These are phyloP conservation scores for Clitopilus passeckerianus DNA, from an alignment of 768 basidiomycete species.

Conservation along the genomic window DNA sequence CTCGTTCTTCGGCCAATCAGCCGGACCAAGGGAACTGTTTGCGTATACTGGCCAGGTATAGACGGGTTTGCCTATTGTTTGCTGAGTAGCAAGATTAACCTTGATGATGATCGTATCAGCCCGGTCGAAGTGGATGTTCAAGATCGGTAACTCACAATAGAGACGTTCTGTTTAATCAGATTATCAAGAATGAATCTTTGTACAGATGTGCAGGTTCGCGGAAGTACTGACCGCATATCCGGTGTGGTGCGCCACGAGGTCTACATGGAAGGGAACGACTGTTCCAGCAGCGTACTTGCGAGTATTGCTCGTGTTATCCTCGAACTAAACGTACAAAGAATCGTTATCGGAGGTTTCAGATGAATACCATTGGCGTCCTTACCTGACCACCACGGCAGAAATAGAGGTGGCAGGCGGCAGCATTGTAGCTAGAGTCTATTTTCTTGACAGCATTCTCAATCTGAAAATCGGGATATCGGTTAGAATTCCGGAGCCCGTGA, in stretches of 20 bases:
- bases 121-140: background rate
- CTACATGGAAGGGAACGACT: conserved; percentile 23
- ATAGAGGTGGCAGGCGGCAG: conserved; percentile 26
- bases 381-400: conserved; percentile 29
- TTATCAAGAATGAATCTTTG: background rate
- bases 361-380: background rate
- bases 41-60: conserved; percentile 28
- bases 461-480: conserved; percentile 9
- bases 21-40: conserved; percentile 21
- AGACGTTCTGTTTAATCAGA: conserved; percentile 23
- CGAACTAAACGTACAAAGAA: conserved; percentile 12
- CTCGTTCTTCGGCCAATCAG: conserved; percentile 28
- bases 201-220: background rate
- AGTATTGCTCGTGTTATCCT: conserved; percentile 25
- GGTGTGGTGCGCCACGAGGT: conserved; percentile 29
- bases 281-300: conserved; percentile 21
- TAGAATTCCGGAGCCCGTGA: background rate
- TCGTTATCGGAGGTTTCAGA: background rate
- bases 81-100: conserved; percentile 24
- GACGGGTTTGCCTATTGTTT: conserved; percentile 21
- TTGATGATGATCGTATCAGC: conserved; percentile 3
- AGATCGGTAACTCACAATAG: conserved; percentile 15
- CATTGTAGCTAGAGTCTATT: conserved; percentile 23
- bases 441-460: conserved; percentile 25
- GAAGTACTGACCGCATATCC: conserved; percentile 21